A percentile compares a stretch with the other conserved stretches of the same genome.
phyloP scores from a whole-genome alignment of 306 rosid species.

The Pyrus betulifolia region DNA sequence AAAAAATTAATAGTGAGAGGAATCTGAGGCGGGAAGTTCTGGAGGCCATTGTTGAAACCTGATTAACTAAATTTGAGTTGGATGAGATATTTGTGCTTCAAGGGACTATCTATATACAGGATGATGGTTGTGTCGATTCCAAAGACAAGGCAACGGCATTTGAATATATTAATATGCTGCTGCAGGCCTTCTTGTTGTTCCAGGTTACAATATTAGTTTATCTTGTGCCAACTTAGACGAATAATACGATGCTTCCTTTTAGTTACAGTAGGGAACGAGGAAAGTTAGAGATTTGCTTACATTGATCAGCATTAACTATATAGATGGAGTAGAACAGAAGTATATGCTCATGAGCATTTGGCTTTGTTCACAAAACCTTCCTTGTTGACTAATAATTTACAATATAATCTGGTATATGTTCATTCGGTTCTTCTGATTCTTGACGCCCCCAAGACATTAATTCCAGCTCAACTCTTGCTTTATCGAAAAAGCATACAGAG shows the following conservation, averaged over 20 bases:
- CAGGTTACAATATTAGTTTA: not conserved
- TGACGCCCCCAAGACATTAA: too few relatives aligned
- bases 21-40: slow-evolving; percentile 3
- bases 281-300: too few relatives aligned
- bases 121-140: not conserved
- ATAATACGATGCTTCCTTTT: not conserved
- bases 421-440: too few relatives aligned
- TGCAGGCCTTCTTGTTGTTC: not conserved
- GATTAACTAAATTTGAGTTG: not conserved
- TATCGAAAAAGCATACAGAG: too few relatives aligned
- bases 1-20: not conserved
- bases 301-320: not conserved
- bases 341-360: not conserved
- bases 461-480: too few relatives aligned
- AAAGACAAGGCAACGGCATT: not conserved
- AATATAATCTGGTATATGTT: too few relatives aligned
- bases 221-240: too few relatives aligned
- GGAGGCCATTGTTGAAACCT: not conserved
- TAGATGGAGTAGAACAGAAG: not conserved
- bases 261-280: not conserved
- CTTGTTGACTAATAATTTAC: too few relatives aligned
- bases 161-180: not conserved
- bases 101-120: not conserved
- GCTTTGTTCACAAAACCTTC: too few relatives aligned
- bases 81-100: not conserved